A percentile compares a stretch with the other conserved stretches of the same genome.
These are phyloP conservation scores for Maudiozyma humilis DNA, from an alignment of 1,139 yeast genomes.

Conservation along the genomic window DNA sequence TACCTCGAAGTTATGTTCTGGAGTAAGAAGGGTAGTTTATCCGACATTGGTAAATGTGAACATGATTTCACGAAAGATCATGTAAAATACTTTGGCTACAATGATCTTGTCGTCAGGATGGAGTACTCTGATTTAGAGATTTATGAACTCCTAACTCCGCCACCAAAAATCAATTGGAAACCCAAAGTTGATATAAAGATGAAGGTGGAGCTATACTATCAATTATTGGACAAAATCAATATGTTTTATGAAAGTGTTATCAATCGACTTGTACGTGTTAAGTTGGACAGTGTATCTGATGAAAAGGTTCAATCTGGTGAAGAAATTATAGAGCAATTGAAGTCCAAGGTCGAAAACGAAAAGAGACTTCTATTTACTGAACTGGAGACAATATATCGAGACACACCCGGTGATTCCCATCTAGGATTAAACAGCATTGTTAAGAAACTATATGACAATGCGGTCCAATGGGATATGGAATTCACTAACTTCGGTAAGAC, in stretches of 20 bases:
- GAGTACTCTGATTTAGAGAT: slow-evolving; percentile 70
- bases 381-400: slow-evolving; percentile 46
- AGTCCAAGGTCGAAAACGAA: slow-evolving; percentile 47
- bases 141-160: slow-evolving; percentile 73
- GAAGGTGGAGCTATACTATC: slow-evolving; percentile 55
- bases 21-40: slow-evolving; percentile 42
- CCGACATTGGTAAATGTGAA: slow-evolving; percentile 51
- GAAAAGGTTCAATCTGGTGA: slow-evolving; percentile 69
- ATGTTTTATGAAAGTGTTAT: slow-evolving; percentile 68
- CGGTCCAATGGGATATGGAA: slow-evolving; percentile 82
- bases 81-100: slow-evolving; percentile 74
- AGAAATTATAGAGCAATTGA: slow-evolving; percentile 49
- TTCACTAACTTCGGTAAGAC: slow-evolving; percentile 73
- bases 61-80: slow-evolving; percentile 80
- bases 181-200: slow-evolving; percentile 62
- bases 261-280: slow-evolving; percentile 65
- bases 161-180: slow-evolving; percentile 61
- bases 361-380: slow-evolving; percentile 38
- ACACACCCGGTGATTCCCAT: slow-evolving; percentile 56
- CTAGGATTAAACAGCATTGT: slow-evolving; percentile 62
- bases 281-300: slow-evolving; percentile 63
- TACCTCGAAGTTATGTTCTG: slow-evolving; percentile 81
- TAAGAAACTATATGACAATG: slow-evolving; percentile 68
- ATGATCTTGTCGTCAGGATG: slow-evolving; percentile 69
- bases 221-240: slow-evolving; percentile 46